Percentiles rank a stretch among this genome's conserved stretches.
Conservation (phyloP, 176 grass and related monocot genomes). For the Pontederia paniculata region DNA sequence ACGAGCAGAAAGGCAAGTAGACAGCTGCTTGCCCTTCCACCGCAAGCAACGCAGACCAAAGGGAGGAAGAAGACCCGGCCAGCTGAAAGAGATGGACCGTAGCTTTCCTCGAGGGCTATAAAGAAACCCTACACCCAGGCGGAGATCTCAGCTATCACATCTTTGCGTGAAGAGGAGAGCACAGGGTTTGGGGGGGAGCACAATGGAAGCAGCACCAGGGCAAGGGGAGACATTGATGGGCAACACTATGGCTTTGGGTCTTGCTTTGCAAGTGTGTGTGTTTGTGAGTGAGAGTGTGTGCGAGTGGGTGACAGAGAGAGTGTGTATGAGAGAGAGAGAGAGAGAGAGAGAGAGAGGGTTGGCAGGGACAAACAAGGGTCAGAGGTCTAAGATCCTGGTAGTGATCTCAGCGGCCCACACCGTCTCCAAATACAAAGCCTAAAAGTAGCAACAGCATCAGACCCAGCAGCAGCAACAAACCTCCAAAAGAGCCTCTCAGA, state of each 20-base stretch:
- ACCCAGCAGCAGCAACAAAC: too few species aligned
- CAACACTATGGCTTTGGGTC: not conserved
- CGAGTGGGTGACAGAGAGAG: not conserved
- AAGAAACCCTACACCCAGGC: not conserved
- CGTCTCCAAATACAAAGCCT: not conserved
- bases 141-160: constrained; percentile 8
- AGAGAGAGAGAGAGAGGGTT: not conserved
- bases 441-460: not conserved
- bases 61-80: too few species aligned
- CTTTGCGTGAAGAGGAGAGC: not conserved
- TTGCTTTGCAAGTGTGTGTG: not conserved
- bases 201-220: not conserved
- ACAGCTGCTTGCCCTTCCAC: too few species aligned
- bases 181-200: too few species aligned
- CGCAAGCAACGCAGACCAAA: too few species aligned
- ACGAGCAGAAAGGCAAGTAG: too few species aligned
- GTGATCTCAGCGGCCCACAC: not conserved
- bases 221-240: not conserved
- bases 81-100: not conserved
- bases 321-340: not conserved
- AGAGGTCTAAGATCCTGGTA: constrained; percentile 5
- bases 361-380: not conserved
- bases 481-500: too few species aligned
- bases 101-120: not conserved
- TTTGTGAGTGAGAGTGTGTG: not conserved